These are phyloP conservation scores for Cyanophora paradoxa DNA, from an alignment of 78 protist genomes.

Conservation along the genomic window DNA sequence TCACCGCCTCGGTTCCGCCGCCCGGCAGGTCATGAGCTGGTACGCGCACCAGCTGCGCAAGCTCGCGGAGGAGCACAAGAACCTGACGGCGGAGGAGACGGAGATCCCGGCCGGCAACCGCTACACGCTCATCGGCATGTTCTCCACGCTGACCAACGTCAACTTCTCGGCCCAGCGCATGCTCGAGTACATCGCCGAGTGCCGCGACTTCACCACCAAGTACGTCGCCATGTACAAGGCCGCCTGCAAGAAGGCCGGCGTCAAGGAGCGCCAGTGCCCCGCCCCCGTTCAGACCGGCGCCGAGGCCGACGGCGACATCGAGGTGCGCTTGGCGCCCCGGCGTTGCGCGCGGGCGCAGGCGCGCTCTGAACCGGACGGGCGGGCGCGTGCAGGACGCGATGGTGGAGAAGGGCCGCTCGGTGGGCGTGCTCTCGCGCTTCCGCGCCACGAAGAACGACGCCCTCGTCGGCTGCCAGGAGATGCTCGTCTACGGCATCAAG, in stretches of 20 bases:
- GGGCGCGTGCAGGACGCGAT: background rate
- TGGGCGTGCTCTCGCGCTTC: too few relatives aligned
- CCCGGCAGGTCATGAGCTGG: too few relatives aligned
- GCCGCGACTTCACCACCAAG: background rate
- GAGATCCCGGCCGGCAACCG: too few relatives aligned
- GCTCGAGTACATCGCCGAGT: background rate
- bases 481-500: constrained; percentile 62
- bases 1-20: too few relatives aligned
- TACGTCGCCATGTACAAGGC: background rate
- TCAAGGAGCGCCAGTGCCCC: background rate
- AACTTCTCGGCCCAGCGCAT: constrained; percentile 50
- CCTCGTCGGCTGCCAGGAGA: too few relatives aligned
- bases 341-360: background rate
- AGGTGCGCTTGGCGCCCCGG: background rate
- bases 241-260: background rate
- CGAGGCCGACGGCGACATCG: background rate
- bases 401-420: too few relatives aligned
- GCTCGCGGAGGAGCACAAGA: too few relatives aligned
- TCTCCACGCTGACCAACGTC: constrained; percentile 74
- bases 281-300: background rate
- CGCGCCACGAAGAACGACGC: too few relatives aligned
- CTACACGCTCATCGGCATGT: constrained; percentile 5
- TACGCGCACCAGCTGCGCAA: too few relatives aligned
- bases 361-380: background rate
- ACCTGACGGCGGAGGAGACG: too few relatives aligned